phyloP scores from a whole-genome alignment of 306 rosid species.

The Betula pendula region DNA sequence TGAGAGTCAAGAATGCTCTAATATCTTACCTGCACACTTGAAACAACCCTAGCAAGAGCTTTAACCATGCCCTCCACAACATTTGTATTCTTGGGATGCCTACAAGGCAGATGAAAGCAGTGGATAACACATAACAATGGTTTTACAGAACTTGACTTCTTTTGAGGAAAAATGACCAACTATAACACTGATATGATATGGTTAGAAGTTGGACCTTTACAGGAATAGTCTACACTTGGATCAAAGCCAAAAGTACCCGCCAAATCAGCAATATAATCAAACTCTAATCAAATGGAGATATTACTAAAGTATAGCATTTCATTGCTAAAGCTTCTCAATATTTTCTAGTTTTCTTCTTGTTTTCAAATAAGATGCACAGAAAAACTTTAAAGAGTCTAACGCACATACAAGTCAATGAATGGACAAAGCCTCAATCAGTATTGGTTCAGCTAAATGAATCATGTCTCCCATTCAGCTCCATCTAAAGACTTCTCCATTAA shows the following conservation, averaged over 20 bases:
- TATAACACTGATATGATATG: neutral
- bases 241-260: neutral
- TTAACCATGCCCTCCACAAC: conserved; percentile 96
- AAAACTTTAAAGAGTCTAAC: neutral
- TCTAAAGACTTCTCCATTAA: neutral
- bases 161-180: neutral
- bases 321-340: neutral
- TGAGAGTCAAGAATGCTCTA: neutral
- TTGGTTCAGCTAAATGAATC: neutral
- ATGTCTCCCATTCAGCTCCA: neutral
- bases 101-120: conserved; percentile 30
- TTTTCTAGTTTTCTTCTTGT: neutral
- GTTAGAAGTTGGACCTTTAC: neutral
- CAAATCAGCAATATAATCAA: neutral
- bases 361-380: neutral
- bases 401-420: conserved; percentile 2
- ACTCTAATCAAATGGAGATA: neutral
- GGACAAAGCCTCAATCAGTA: neutral
- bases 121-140: conserved; percentile 4
- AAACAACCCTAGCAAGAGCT: conserved; percentile 93
- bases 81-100: conserved; percentile 95
- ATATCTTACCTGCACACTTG: conserved; percentile 74
- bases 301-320: neutral
- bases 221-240: neutral
- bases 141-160: conserved; percentile 1